Conservation (phyloP, 2,329 filamentous ascomycete species). For the Madurella mycetomatis region DNA sequence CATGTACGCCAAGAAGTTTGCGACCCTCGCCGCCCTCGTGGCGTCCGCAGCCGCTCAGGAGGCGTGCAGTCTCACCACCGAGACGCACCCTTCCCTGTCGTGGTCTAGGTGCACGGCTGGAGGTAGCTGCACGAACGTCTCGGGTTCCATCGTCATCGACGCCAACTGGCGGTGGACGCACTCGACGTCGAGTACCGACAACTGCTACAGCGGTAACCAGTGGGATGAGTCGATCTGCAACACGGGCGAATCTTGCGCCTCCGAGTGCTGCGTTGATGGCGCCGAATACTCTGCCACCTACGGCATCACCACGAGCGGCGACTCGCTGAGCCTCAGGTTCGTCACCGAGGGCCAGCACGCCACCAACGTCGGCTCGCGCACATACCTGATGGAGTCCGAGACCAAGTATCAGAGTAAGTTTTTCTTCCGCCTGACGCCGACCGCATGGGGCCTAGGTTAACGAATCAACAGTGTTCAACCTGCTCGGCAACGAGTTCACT, state of each 20-base stretch:
- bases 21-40: slow-evolving; percentile 38
- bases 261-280: slow-evolving; percentile 50
- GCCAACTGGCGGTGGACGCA: slow-evolving; percentile 61
- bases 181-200: slow-evolving; percentile 40
- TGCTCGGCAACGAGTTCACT: slow-evolving; percentile 65
- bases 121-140: slow-evolving; percentile 46
- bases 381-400: slow-evolving; percentile 61
- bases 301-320: slow-evolving; percentile 49
- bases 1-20: slow-evolving; percentile 31
- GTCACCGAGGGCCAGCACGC: slow-evolving; percentile 47
- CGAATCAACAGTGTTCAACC: slow-evolving; percentile 46
- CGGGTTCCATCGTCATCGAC: slow-evolving; percentile 52
- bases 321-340: slow-evolving; percentile 52
- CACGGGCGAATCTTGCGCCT: slow-evolving; percentile 40
- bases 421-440: not conserved
- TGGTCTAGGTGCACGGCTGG: slow-evolving; percentile 50
- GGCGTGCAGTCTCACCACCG: slow-evolving; percentile 43
- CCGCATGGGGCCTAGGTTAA: not conserved
- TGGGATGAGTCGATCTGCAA: slow-evolving; percentile 42
- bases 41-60: slow-evolving; percentile 46
- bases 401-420: slow-evolving; percentile 52
- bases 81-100: slow-evolving; percentile 49
- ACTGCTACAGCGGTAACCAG: slow-evolving; percentile 54
- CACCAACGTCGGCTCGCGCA: slow-evolving; percentile 50
- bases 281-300: slow-evolving; percentile 50